Conservation (phyloP, 495 filamentous ascomycete genomes). For the Bacidia gigantensis region DNA sequence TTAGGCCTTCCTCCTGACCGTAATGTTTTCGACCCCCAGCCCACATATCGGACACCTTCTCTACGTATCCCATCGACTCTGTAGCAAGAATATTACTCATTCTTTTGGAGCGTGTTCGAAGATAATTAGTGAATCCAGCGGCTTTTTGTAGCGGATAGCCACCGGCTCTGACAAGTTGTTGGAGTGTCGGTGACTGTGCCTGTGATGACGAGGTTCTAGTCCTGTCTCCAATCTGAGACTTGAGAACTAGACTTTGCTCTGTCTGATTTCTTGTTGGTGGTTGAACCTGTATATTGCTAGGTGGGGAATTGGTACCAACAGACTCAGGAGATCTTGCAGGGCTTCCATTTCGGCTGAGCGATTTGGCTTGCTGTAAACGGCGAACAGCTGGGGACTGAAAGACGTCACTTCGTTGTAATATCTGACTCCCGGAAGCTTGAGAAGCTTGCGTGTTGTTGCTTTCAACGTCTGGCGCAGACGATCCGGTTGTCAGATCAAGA, state of each 20-base stretch:
- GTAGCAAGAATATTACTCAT: constrained; percentile 80
- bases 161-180: constrained; percentile 60
- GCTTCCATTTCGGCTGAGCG: constrained; percentile 17
- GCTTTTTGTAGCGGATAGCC: constrained; percentile 76
- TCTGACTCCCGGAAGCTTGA: constrained; percentile 73
- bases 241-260: constrained; percentile 2
- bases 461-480: constrained; percentile 53
- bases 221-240: neutral
- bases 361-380: constrained; percentile 24
- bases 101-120: constrained; percentile 59
- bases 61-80: constrained; percentile 93
- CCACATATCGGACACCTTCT: constrained; percentile 97
- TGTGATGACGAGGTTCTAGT: constrained; percentile 15
- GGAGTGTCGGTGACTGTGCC: constrained; percentile 41
- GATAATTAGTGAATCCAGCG: constrained; percentile 68
- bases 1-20: constrained; percentile 53
- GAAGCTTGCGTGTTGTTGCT: constrained; percentile 63
- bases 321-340: constrained; percentile 32
- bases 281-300: constrained; percentile 7
- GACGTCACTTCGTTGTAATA: constrained; percentile 71
- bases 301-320: constrained; percentile 19
- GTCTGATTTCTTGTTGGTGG: constrained; percentile 11
- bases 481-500: constrained; percentile 52
- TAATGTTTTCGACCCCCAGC: constrained; percentile 85
- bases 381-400: constrained; percentile 75